A percentile compares a stretch with the other conserved stretches of the same genome.
phyloP scores from a whole-genome alignment of 768 basidiomycete genomes.

The Neoboletus magnificus region DNA sequence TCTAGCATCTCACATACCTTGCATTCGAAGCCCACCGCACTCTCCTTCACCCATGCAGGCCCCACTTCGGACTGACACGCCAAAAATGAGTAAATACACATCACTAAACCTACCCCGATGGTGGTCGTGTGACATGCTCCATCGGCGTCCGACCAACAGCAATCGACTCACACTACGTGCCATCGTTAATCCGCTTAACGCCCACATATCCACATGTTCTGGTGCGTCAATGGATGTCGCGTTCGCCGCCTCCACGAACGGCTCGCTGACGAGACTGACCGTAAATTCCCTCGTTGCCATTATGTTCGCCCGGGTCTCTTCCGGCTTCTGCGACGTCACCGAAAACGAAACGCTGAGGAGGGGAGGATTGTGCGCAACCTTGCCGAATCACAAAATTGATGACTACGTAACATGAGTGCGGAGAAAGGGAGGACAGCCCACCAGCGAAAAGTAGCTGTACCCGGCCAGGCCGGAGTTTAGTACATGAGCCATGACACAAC shows the following conservation, averaged over 20 bases:
- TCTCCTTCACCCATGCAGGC: conserved; percentile 54
- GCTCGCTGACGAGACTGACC: conserved; percentile 68
- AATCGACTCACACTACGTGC: conserved; percentile 46
- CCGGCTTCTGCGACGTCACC: conserved; percentile 40
- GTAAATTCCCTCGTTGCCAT: conserved; percentile 63
- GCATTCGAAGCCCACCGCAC: conserved; percentile 60
- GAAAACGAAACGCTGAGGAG: conserved; percentile 61
- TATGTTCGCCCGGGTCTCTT: conserved; percentile 68
- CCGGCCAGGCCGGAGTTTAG: conserved; percentile 1
- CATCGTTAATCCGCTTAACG: conserved; percentile 54
- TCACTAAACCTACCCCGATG: neutral
- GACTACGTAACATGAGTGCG: conserved; percentile 8
- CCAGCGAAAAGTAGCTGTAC: conserved; percentile 62
- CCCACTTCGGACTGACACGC: conserved; percentile 42
- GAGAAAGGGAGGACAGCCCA: conserved; percentile 25
- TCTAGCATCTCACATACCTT: conserved; percentile 40
- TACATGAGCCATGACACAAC: conserved; percentile 6
- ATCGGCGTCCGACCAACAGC: conserved; percentile 4
- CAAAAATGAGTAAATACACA: conserved; percentile 12
- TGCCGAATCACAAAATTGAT: conserved; percentile 3
- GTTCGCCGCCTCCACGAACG: conserved; percentile 57
- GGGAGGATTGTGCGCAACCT: conserved; percentile 63
- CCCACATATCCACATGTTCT: conserved; percentile 54
- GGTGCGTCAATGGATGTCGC: conserved; percentile 54
- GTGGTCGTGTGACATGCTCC: conserved; percentile 10